Percentiles rank a stretch among this genome's conserved stretches.
Evolutionary conservation across 202 grass and related monocot species (phyloP).

Genomic region (Thinopyrum obtusiflorum): DNA sequence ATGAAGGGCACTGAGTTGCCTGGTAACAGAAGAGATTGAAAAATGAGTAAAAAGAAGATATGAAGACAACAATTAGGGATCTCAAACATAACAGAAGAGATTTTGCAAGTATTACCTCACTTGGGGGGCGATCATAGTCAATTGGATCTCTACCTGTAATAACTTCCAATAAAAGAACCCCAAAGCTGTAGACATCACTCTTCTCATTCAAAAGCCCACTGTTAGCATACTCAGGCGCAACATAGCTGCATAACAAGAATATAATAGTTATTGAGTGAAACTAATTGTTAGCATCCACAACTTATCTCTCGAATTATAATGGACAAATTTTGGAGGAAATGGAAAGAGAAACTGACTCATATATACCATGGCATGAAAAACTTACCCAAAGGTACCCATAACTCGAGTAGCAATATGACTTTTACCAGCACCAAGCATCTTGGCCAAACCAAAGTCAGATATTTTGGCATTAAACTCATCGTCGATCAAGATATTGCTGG

Average conservation of each 20-base stretch:
- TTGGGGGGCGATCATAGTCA: conserved; percentile 76
- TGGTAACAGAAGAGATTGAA: conserved; percentile 18
- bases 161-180: conserved; percentile 93
- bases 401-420: conserved; percentile 95
- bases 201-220: conserved; percentile 97
- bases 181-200: conserved; percentile 98
- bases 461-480: conserved; percentile 94
- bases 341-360: background rate
- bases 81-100: background rate
- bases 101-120: conserved; percentile 65
- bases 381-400: conserved; percentile 99
- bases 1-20: background rate
- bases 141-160: conserved; percentile 97
- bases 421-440: conserved; percentile 98
- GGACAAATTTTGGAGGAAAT: conserved; percentile 1
- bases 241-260: conserved; percentile 60
- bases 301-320: background rate
- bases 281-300: background rate
- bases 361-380: background rate
- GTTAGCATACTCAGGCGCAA: conserved; percentile 97
- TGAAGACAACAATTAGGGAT: background rate
- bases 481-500: conserved; percentile 94
- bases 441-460: conserved; percentile 95
- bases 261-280: conserved; percentile 8
- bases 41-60: conserved; percentile 5